Conservation (phyloP, 192 early-diverging fungal genomes). For the Backusella mclennaniae region DNA sequence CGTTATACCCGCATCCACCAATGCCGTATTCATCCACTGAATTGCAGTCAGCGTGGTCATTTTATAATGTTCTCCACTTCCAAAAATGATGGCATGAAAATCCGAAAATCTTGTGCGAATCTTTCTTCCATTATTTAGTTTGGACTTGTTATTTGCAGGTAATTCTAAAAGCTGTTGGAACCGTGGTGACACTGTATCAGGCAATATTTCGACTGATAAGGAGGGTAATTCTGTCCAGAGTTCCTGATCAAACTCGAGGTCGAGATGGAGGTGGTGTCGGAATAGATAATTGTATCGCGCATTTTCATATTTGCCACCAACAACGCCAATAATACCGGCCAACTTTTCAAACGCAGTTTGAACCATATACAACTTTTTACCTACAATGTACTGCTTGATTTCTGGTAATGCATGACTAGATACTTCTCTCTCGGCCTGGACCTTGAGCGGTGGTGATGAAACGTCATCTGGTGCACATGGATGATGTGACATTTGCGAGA, state of each 20-base stretch:
- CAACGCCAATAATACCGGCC: constrained; percentile 35
- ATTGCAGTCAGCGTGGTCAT: constrained; percentile 37
- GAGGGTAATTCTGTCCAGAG: constrained; percentile 26
- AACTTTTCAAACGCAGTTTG: constrained; percentile 37
- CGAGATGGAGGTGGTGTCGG: not conserved
- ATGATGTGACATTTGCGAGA: constrained; percentile 41
- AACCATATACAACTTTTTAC: constrained; percentile 39
- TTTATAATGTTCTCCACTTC: constrained; percentile 25
- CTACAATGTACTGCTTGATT: constrained; percentile 29
- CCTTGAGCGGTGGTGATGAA: constrained; percentile 33
- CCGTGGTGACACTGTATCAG: constrained; percentile 5
- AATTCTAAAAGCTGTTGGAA: constrained; percentile 19
- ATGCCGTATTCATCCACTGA: constrained; percentile 29
- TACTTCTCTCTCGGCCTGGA: constrained; percentile 45
- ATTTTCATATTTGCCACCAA: constrained; percentile 43
- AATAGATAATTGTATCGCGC: constrained; percentile 25
- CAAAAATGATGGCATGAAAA: constrained; percentile 40
- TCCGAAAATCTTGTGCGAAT: constrained; percentile 31
- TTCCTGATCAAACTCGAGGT: not conserved
- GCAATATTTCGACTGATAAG: constrained; percentile 12
- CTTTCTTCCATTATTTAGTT: constrained; percentile 34
- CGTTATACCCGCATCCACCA: constrained; percentile 26
- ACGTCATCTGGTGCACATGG: constrained; percentile 30
- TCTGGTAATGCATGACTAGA: constrained; percentile 33
- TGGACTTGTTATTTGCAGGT: not conserved